Evolutionary conservation across 306 rosid genomes (phyloP), one percentile per base, ranked within the genome.

Genomic region (Lablab purpureus): DNA sequence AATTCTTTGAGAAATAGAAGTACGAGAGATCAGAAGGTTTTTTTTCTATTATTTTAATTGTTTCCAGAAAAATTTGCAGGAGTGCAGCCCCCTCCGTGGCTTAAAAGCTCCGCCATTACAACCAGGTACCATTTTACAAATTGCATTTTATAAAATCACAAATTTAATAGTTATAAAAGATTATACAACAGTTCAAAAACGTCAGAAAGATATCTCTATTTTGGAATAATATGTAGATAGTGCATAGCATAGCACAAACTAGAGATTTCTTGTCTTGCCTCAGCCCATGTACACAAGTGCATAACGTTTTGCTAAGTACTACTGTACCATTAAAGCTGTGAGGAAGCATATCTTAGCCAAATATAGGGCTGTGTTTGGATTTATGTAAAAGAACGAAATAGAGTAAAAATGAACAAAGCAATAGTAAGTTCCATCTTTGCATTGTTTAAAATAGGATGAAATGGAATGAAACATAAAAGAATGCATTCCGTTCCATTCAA

Each of bases 41-140:
- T n/a, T n/a, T n/a, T n/a, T n/a, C n/a, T n/a, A n/a, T n/a, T n/a
- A n/a, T n/a, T n/a, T n/a, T n/a, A n/a, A n/a, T n/a, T n/a, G n/a
- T n/a, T n/a, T n/a, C n/a, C n/a, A n/a, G n/a, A n/a, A n/a, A n/a
- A n/a, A n/a, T n/a, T n/a, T n/a, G n/a, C n/a, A n/a, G n/a, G n/a
- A n/a, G n/a, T n/a, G n/a, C n/a, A n/a, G n/a, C n/a, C n/a, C n/a
- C n/a, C n/a, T n/a, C n/a, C n/a, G n/a, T n/a, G n/a, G n/a, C n/a
- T n/a, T n/a, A n/a, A n/a, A n/a, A n/a, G n/a, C n/a, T n/a, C n/a
- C n/a, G n/a, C n/a, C n/a, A n/a, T n/a, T n/a, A n/a, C n/a, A n/a
- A n/a, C n/a, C n/a, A n/a, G n/a, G n/a, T n/a, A n/a, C n/a, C 80
- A 64, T 76, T 75, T 66, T 74, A 67, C 45, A 47, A 27, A 77